These are phyloP conservation scores for Lablab purpureus DNA, from an alignment of 306 rosid species.

Conservation along the genomic window DNA sequence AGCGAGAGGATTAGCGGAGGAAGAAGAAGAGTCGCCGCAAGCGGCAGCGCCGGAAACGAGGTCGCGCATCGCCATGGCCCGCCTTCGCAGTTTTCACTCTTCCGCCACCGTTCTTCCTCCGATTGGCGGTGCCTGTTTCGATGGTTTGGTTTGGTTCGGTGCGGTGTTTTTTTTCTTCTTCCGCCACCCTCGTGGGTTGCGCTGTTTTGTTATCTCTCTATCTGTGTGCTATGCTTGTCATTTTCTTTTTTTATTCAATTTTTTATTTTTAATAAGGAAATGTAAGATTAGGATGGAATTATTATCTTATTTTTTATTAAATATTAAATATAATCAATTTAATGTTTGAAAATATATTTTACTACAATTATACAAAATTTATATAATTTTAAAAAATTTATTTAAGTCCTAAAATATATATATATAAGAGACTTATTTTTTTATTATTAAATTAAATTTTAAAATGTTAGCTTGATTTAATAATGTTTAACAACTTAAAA, in stretches of 20 bases:
- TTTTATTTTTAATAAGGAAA: background rate
- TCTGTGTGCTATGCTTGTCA: constrained; percentile 11
- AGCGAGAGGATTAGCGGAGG: constrained; percentile 78
- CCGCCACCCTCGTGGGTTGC: background rate
- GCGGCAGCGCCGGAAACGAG: constrained; percentile 82
- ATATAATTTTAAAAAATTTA: too few relatives aligned
- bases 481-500: too few relatives aligned
- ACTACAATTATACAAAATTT: too few relatives aligned
- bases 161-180: background rate
- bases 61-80: constrained; percentile 89
- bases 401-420: too few relatives aligned
- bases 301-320: too few relatives aligned
- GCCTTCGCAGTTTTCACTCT: background rate
- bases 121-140: background rate
- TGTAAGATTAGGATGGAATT: background rate
- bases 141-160: background rate
- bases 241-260: background rate
- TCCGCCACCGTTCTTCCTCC: background rate
- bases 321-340: too few relatives aligned
- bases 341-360: too few relatives aligned
- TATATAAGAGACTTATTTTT: too few relatives aligned
- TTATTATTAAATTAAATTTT: too few relatives aligned
- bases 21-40: constrained; percentile 83
- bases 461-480: too few relatives aligned
- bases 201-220: constrained; percentile 21